Base-by-base conservation (phyloP, 2,329 filamentous ascomycete species). In the Lachnum nothofagi region DNA sequence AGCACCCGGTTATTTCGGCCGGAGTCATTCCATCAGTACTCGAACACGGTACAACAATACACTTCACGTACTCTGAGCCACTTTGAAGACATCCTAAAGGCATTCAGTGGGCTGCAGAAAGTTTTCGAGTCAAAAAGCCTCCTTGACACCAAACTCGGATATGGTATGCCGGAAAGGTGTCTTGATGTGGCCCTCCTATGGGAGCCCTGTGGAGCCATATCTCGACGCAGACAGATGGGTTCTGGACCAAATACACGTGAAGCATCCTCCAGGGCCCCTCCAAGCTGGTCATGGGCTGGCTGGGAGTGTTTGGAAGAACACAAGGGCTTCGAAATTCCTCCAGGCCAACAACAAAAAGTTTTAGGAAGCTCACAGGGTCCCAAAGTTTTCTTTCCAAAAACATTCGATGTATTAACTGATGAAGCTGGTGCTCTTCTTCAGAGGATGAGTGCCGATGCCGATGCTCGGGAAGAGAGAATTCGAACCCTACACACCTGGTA, bases 91-190 rank as follows among this genome's bases (percentile, higher is more conserved):
- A 72, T 70, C 10, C 59, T 70, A 2, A 60, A 59, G n/a, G 72
- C 72, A 9, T 71, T 74, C 49, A 60, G 67, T 1, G 70, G 71
- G 52, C 67, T 74, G 48, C 73, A 69, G 0, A 65, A 68, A 14
- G 62, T 72, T 74, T 42, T 71, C 70, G 3, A 33, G 29, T 33
- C 29, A n/a, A 64, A 65, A 19, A 63, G 68, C 1, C 73, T 71
- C 42, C 23, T 24, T 9, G 70, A 70, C 5, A 23, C 23, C 23
- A 70, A 71, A 3, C 73, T 74, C 55, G 59, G 70, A 23, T 74
- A 69, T 47, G 72, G 71, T 10, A 70, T 73, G 70, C 72, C 72
- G 6, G 64, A 72, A 37, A 69, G 72, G 66, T 74, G 74, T 43
- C 59, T 74, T 20, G 72, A 74, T 42, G 64, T 67, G 41, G 70